Base-by-base conservation (phyloP, 805 yeast genomes). In the Huiozyma sinensis region DNA sequence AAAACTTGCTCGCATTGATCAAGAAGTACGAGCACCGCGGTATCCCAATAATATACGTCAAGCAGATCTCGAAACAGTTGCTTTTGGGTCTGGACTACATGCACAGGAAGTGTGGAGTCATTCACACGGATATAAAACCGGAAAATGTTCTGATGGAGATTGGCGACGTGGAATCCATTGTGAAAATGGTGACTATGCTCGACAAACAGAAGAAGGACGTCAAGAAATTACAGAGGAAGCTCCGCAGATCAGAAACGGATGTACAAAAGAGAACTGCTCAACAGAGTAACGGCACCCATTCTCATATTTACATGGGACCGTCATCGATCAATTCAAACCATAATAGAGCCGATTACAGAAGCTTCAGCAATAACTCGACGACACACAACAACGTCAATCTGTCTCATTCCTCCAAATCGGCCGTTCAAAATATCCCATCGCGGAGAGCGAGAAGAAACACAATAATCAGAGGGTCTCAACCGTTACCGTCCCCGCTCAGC, bases 391-490 rank as follows among this genome's bases (percentile, higher is more conserved):
- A 30, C 13, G 28, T 32, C 11, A 36, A 36, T 24, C 33, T 24
- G 4, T 12, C 42, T 28, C 40, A 24, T 34, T 37, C 38, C 27
- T 43, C 50, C 28, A 39, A 39, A 10, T 41, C 48, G 9, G 38
- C 36, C 7, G 38, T 45, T 10, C 54, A 44, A 41, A 45, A 48
- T 45, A 53, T 43, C 6, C 53, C 49, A 45, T 54, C 57, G 24
- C 63, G 70, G 49, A 57, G 83, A 43, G 68, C 85, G 32, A 72
- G 95, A 55, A 66, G 90, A 35, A 81, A 79, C 50, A 80, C 94
- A 0, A 65, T 88, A 27, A 81, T 88, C 40, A 84, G 94, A 0
- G 95, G 95, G 0, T 86, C 95, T 0, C 95, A 88, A 61, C 97
- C 97, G 2, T 67, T 88, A 45, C 95, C 96, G 4, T 83, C 95